Conservation (phyloP, 352 stramenopile species). For the Hyaloperonospora arabidopsidis region DNA sequence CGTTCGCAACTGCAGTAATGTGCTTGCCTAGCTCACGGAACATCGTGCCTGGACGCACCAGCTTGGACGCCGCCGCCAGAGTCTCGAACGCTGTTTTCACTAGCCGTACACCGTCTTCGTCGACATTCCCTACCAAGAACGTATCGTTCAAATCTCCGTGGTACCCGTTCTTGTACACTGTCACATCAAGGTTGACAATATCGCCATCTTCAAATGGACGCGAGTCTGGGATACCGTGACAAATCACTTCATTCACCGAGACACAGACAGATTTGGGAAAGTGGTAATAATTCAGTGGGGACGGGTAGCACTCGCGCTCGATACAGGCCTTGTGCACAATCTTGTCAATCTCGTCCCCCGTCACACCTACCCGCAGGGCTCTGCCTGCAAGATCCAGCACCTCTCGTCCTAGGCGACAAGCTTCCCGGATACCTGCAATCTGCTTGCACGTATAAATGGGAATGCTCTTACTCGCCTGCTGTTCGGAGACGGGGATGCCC, state of each 20-base stretch:
- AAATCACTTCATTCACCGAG: slow-evolving; percentile 94
- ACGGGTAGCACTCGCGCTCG: slow-evolving; percentile 92
- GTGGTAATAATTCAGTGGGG: slow-evolving; percentile 95
- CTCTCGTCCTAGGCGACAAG: slow-evolving; percentile 84
- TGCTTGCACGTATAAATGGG: slow-evolving; percentile 90
- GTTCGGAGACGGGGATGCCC: slow-evolving; percentile 59
- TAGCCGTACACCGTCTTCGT: slow-evolving; percentile 85
- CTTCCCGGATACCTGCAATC: slow-evolving; percentile 90
- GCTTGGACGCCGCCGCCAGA: slow-evolving; percentile 66
- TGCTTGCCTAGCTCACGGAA: slow-evolving; percentile 93
- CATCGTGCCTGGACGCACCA: slow-evolving; percentile 93
- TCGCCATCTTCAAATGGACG: slow-evolving; percentile 91
- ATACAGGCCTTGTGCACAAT: slow-evolving; percentile 91
- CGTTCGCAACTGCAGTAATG: slow-evolving; percentile 85
- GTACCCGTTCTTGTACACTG: slow-evolving; percentile 95
- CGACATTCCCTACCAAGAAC: slow-evolving; percentile 94
- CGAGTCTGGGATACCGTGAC: slow-evolving; percentile 96
- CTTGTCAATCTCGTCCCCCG: slow-evolving; percentile 95
- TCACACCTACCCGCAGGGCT: slow-evolving; percentile 85
- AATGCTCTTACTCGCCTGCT: slow-evolving; percentile 67
- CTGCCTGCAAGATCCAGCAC: slow-evolving; percentile 93
- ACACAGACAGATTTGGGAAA: slow-evolving; percentile 93
- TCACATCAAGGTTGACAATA: slow-evolving; percentile 99
- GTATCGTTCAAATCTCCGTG: slow-evolving; percentile 98
- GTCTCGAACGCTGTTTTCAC: slow-evolving; percentile 95